Conservation (phyloP, 1,139 yeast species). For the Blastobotrys illinoisensis region DNA sequence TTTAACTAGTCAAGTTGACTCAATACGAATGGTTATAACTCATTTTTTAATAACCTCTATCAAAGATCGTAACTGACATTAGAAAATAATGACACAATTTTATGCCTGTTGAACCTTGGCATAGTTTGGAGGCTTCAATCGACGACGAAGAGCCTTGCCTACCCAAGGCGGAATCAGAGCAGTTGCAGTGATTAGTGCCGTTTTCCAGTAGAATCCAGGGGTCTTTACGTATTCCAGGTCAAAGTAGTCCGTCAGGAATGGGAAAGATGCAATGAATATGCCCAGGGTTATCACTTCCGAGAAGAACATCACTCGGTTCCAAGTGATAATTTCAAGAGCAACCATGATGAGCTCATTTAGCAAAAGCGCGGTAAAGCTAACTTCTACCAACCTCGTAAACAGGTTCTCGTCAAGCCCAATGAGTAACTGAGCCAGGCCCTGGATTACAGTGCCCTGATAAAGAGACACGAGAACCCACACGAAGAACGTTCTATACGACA, state of each 20-base stretch:
- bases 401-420: conserved; percentile 52
- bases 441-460: conserved; percentile 79
- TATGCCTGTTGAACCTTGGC: conserved; percentile 86
- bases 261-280: conserved; percentile 67
- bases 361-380: conserved; percentile 74
- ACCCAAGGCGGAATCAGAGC: conserved; percentile 90
- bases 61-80: not conserved
- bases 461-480: conserved; percentile 86
- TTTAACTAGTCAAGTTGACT: no score
- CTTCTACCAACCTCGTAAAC: conserved; percentile 74
- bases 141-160: conserved; percentile 65
- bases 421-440: conserved; percentile 70
- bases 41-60: not conserved
- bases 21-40: no score
- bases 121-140: conserved; percentile 86
- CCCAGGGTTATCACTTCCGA: conserved; percentile 67
- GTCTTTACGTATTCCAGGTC: conserved; percentile 60
- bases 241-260: conserved; percentile 79
- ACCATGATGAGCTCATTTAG: conserved; percentile 91
- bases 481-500: conserved; percentile 82
- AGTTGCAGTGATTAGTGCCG: conserved; percentile 54
- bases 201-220: conserved; percentile 60
- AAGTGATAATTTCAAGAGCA: conserved; percentile 81
- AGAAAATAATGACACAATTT: not conserved
- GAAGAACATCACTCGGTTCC: conserved; percentile 75